Conservation (phyloP, 805 yeast species). For the Vanderwaltozyma tropicalis region DNA sequence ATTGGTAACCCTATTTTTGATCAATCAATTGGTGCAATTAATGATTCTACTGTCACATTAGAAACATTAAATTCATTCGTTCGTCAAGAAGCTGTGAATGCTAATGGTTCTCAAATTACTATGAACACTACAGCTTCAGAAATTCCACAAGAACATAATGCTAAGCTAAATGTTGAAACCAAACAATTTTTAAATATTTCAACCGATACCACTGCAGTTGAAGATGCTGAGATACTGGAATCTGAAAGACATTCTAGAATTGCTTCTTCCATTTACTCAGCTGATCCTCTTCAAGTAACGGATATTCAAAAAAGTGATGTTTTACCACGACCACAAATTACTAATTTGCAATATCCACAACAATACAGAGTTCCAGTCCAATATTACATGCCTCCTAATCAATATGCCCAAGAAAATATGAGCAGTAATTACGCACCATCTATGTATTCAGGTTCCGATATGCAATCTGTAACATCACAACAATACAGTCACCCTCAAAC, state of each 20-base stretch:
- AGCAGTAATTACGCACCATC: neutral
- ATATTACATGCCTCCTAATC: neutral
- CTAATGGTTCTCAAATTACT: conserved; percentile 1
- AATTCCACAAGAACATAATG: no score
- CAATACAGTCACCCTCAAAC: conserved; percentile 29
- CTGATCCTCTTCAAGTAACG: no score
- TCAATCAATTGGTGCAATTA: no score
- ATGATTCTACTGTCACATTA: neutral
- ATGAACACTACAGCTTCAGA: neutral
- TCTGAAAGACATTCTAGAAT: conserved; percentile 10
- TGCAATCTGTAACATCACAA: conserved; percentile 3
- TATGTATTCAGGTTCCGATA: neutral
- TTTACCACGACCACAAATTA: no score
- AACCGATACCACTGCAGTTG: neutral
- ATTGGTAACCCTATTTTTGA: neutral
- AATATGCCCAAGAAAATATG: neutral
- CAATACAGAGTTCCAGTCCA: neutral
- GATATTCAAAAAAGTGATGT: no score
- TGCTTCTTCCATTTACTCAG: conserved; percentile 43
- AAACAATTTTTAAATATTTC: no score
- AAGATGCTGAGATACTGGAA: neutral
- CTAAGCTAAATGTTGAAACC: no score
- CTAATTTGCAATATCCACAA: neutral
- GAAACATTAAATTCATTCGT: neutral
- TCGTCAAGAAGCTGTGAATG: neutral